Percentiles rank a stretch among this genome's conserved stretches.
These are phyloP conservation scores for Acanthamoeba lenticulata DNA, from an alignment of 208 protist genomes.

Conservation along the genomic window DNA sequence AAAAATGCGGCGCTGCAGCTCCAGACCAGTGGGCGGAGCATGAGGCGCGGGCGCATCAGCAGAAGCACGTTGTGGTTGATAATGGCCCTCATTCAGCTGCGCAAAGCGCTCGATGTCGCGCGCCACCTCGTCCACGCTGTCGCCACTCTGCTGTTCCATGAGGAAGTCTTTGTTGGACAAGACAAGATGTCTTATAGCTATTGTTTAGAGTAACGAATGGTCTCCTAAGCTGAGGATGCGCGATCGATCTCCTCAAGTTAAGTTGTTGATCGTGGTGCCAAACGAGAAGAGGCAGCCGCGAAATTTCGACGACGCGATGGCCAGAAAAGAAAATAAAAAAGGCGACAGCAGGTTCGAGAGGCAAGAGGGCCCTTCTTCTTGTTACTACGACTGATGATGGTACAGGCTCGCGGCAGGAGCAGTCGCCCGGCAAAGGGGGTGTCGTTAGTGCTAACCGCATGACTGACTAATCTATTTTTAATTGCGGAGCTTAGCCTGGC, in stretches of 20 bases:
- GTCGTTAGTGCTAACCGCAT: background rate
- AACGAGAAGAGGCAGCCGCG: too few relatives aligned
- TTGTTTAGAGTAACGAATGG: background rate
- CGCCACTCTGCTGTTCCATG: background rate
- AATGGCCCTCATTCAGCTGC: background rate
- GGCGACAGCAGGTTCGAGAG: background rate
- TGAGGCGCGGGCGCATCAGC: background rate
- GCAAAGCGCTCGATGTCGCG: background rate
- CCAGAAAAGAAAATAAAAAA: background rate
- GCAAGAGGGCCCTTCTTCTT: too few relatives aligned
- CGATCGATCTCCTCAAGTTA: too few relatives aligned
- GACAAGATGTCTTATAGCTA: too few relatives aligned
- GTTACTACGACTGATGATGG: too few relatives aligned
- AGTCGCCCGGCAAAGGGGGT: background rate
- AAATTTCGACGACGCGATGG: too few relatives aligned
- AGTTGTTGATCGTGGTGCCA: too few relatives aligned
- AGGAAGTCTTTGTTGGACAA: background rate
- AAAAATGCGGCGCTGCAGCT: slow-evolving; percentile 70
- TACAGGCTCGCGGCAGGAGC: background rate
- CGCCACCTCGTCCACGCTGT: background rate
- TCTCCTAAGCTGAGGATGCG: background rate
- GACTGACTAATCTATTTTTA: background rate
- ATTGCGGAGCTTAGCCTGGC: background rate
- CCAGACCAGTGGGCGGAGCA: slow-evolving; percentile 44
- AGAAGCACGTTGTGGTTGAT: background rate